Conservation (phyloP, 2,329 filamentous ascomycete species). For the Fusarium sp. region DNA sequence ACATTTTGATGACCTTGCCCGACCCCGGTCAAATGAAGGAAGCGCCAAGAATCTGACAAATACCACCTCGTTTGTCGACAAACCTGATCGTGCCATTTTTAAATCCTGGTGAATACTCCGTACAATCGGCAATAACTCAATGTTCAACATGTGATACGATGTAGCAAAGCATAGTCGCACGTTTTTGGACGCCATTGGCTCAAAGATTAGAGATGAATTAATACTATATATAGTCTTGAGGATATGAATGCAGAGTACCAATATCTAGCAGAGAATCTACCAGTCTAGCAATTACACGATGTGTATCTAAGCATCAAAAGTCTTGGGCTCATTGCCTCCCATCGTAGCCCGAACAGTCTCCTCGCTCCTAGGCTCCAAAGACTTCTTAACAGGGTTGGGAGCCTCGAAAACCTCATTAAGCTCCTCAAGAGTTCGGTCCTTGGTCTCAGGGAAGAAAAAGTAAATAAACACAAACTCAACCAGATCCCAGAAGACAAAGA, state of each 20-base stretch:
- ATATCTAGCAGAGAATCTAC: not conserved
- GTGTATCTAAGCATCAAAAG: not conserved
- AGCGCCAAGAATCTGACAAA: not conserved
- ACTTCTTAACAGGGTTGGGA: conserved; percentile 33
- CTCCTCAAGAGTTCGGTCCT: conserved; percentile 62
- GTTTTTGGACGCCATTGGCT: not conserved
- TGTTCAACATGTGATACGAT: no score
- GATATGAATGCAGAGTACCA: not conserved
- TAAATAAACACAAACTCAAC: conserved; percentile 57
- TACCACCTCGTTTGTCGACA: not conserved
- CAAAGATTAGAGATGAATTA: not conserved
- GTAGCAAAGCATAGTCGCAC: no score
- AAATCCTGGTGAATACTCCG: not conserved
- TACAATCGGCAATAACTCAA: not conserved
- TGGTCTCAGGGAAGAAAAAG: conserved; percentile 61
- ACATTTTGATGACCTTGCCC: accelerated
- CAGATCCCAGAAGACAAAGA: conserved; percentile 59
- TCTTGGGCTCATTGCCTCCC: conserved; percentile 9
- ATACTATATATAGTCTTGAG: not conserved
- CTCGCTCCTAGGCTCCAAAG: conserved; percentile 29
- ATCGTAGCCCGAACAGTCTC: conserved; percentile 31
- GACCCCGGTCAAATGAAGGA: not conserved
- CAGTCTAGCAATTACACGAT: not conserved
- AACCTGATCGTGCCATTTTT: not conserved
- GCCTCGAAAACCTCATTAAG: conserved; percentile 46